Conservation (phyloP, 2,329 filamentous ascomycete species). For the Neonectria sp. region DNA sequence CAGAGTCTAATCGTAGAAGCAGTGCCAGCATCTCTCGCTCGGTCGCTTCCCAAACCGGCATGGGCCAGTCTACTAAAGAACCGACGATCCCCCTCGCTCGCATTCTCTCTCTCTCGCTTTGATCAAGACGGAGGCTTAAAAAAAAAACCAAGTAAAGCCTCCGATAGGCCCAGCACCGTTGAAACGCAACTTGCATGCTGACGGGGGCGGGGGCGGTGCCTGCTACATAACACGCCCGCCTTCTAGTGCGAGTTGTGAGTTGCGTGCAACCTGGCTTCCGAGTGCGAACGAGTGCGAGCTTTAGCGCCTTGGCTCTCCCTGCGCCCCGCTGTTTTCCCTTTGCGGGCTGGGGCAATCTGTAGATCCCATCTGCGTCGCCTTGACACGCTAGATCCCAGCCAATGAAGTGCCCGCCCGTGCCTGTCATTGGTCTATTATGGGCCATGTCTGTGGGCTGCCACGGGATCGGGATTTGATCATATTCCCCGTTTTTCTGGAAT, state of each 20-base stretch:
- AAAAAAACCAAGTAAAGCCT: neutral
- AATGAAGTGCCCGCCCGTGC: neutral
- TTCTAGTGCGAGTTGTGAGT: no score
- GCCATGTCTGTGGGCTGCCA: neutral
- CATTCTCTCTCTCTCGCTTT: neutral
- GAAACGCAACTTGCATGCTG: neutral
- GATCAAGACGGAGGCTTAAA: no score
- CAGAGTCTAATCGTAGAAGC: neutral
- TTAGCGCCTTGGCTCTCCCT: conserved; percentile 14
- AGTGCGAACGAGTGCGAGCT: conserved; percentile 29
- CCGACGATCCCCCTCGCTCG: neutral
- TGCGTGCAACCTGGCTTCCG: neutral
- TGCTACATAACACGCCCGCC: no score
- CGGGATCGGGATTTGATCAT: conserved; percentile 6
- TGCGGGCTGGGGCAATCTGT: conserved; percentile 17
- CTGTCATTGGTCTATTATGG: neutral
- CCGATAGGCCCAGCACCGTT: neutral
- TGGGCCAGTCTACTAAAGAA: neutral
- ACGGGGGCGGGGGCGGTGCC: neutral
- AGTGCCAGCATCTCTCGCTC: neutral
- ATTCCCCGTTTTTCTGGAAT: neutral
- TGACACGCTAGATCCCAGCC: neutral
- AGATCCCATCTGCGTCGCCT: conserved; percentile 10
- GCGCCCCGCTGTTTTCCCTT: conserved; percentile 7
- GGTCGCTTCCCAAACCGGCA: neutral